Evolutionary conservation across 257 asterid species (phyloP).

Genomic region (Echites panduratus): DNA sequence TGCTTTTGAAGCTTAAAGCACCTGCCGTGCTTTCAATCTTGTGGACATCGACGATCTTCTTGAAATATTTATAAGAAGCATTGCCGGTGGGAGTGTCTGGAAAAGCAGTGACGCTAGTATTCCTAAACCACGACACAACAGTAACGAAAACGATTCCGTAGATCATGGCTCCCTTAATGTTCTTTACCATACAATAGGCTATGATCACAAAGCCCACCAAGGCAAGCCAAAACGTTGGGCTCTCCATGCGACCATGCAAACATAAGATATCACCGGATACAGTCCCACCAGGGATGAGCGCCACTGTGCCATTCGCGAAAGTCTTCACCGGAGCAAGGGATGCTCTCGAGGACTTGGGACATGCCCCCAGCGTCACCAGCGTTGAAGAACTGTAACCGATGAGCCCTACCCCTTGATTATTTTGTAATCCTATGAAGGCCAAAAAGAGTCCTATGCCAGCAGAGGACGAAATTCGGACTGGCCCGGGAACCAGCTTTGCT

Average conservation of each 20-base stretch:
- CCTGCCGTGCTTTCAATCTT: constrained; percentile 71
- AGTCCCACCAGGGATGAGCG: constrained; percentile 58
- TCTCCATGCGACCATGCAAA: constrained; percentile 73
- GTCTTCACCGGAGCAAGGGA: constrained; percentile 57
- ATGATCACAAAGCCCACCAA: constrained; percentile 77
- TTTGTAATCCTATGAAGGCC: constrained; percentile 82
- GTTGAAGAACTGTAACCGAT: constrained; percentile 80
- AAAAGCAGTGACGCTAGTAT: constrained; percentile 67
- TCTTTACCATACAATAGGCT: constrained; percentile 61
- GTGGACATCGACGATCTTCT: constrained; percentile 62
- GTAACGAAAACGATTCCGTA: constrained; percentile 83
- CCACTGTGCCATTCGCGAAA: constrained; percentile 48
- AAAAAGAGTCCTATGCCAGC: constrained; percentile 92
- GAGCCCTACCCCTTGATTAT: constrained; percentile 74
- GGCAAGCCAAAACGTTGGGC: constrained; percentile 84
- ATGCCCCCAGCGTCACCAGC: constrained; percentile 74
- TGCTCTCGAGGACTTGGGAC: constrained; percentile 54
- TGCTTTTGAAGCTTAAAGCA: constrained; percentile 61
- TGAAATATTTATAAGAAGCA: constrained; percentile 55
- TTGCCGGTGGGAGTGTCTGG: constrained; percentile 57
- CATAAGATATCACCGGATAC: constrained; percentile 73
- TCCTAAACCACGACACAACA: constrained; percentile 84
- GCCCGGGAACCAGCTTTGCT: constrained; percentile 72
- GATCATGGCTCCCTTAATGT: constrained; percentile 83
- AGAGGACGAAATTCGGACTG: constrained; percentile 75